These are phyloP conservation scores for Zelopaecilomyces penicillatus DNA, from an alignment of 2,329 filamentous ascomycete species.

Conservation along the genomic window DNA sequence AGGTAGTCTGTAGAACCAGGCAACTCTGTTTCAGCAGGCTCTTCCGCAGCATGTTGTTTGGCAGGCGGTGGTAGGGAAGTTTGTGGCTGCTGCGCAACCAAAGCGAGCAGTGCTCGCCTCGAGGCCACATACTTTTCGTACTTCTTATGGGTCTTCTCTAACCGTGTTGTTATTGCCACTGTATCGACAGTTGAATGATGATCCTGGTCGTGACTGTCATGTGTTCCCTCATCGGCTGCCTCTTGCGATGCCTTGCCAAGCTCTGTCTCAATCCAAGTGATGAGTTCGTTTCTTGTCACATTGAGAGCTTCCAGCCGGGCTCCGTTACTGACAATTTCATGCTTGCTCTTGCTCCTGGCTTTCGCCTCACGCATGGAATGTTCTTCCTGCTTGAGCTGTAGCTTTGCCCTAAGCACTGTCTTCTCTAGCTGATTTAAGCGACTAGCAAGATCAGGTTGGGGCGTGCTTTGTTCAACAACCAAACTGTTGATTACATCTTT, in stretches of 20 bases:
- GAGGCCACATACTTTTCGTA: constrained; percentile 45
- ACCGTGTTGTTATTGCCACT: constrained; percentile 15
- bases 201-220: neutral
- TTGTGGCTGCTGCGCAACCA: constrained; percentile 26
- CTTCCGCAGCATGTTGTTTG: constrained; percentile 8
- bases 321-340: constrained; percentile 27
- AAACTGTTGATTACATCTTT: constrained; percentile 43
- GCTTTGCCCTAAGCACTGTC: constrained; percentile 48
- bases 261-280: constrained; percentile 58
- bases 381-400: constrained; percentile 49
- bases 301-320: constrained; percentile 45
- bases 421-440: constrained; percentile 48
- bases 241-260: constrained; percentile 42
- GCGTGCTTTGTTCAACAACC: constrained; percentile 29
- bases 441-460: constrained; percentile 35
- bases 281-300: constrained; percentile 49
- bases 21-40: constrained; percentile 9
- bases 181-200: neutral
- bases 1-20: constrained; percentile 30
- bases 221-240: constrained; percentile 16
- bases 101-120: constrained; percentile 39
- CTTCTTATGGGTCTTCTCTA: constrained; percentile 43
- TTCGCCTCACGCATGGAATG: constrained; percentile 42
- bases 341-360: constrained; percentile 26
- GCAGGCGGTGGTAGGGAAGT: constrained; percentile 17